phyloP scores from a whole-genome alignment of 805 yeast species.

The Lachancea mirantina region DNA sequence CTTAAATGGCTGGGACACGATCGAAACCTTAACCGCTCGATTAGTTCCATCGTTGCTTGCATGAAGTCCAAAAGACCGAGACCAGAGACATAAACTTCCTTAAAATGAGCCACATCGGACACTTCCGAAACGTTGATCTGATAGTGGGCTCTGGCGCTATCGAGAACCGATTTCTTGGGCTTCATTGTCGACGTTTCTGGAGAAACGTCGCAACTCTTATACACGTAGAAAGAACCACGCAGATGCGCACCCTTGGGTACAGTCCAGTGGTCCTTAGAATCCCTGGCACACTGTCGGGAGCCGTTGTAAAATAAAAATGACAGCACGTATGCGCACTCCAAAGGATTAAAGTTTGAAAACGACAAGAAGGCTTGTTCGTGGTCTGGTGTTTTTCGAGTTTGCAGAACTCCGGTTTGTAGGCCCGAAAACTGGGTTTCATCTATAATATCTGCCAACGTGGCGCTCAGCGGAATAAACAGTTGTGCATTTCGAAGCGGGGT shows the following conservation, averaged over 20 bases:
- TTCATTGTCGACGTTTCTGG: not conserved
- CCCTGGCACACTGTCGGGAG: constrained; percentile 1
- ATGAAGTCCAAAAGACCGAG: constrained; percentile 1
- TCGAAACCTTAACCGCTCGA: constrained; percentile 1
- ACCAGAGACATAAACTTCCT: constrained; percentile 3
- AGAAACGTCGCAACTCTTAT: constrained; percentile 2
- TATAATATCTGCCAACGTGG: too few species aligned
- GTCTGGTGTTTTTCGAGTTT: too few species aligned
- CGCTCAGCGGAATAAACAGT: too few species aligned
- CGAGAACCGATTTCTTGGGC: not conserved
- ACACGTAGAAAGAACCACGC: constrained; percentile 7
- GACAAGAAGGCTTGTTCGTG: too few species aligned
- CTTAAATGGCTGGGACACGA: not conserved
- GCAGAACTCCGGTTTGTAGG: too few species aligned
- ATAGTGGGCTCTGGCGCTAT: too few species aligned
- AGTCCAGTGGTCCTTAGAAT: not conserved
- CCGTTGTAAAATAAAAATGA: constrained; percentile 3
- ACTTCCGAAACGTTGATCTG: constrained; percentile 5
- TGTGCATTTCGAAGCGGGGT: too few species aligned
- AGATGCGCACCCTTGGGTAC: constrained; percentile 3
- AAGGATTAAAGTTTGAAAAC: constrained; percentile 3
- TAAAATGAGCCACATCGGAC: constrained; percentile 5
- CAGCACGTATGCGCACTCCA: constrained; percentile 3
- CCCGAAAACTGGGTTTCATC: too few species aligned
- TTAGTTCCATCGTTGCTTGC: not conserved